phyloP scores from a whole-genome alignment of 768 basidiomycete species.

The Austroboletus eburneus region DNA sequence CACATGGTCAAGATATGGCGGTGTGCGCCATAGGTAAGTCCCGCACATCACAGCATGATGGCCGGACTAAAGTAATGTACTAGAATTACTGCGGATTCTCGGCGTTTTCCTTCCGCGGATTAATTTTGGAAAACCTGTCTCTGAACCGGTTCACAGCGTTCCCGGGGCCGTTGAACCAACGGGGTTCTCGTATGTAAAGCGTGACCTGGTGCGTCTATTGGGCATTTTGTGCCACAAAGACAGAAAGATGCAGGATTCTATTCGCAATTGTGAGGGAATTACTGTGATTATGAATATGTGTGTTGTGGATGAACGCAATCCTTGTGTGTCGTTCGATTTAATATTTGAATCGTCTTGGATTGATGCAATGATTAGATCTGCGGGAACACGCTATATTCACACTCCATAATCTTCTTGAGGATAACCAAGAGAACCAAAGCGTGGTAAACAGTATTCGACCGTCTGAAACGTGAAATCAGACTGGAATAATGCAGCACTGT shows the following conservation, averaged over 20 bases:
- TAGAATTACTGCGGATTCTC: constrained; percentile 71
- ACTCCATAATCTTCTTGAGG: constrained; percentile 70
- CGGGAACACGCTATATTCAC: constrained; percentile 91
- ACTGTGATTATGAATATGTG: constrained; percentile 84
- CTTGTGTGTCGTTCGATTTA: constrained; percentile 57
- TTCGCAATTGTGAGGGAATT: constrained; percentile 69
- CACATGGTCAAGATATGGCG: constrained; percentile 42
- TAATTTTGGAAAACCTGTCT: constrained; percentile 66
- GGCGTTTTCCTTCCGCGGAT: constrained; percentile 83
- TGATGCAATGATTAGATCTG: constrained; percentile 45
- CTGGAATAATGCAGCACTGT: constrained; percentile 43
- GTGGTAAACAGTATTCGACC: constrained; percentile 73
- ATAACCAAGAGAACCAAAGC: constrained; percentile 76
- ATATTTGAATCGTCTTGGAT: background rate
- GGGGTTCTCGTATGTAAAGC: constrained; percentile 82
- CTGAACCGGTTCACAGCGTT: constrained; percentile 8
- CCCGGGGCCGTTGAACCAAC: constrained; percentile 36
- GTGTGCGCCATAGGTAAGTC: constrained; percentile 57
- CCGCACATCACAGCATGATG: background rate
- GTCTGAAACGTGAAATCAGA: constrained; percentile 51
- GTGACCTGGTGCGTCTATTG: constrained; percentile 86
- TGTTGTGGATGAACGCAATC: constrained; percentile 86
- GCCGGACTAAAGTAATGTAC: constrained; percentile 34
- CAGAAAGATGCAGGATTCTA: constrained; percentile 67
- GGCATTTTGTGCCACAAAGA: constrained; percentile 68